These are phyloP conservation scores for Punctularia strigosozonata DNA, from an alignment of 768 basidiomycete species.

Conservation along the genomic window DNA sequence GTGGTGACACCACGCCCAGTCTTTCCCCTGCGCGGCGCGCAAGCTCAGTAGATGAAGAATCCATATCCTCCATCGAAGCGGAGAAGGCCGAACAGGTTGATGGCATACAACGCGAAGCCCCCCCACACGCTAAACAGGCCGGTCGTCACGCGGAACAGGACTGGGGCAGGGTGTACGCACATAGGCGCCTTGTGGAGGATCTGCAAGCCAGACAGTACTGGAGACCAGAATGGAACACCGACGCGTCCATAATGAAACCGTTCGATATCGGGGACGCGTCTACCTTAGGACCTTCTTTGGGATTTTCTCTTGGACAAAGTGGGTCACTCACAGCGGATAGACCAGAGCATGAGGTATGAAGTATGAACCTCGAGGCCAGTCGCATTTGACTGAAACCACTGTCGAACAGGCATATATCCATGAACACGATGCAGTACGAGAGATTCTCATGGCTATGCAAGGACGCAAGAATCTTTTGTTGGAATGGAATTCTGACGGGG, in stretches of 20 bases:
- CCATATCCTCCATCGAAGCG: neutral
- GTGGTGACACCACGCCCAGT: conserved; percentile 51
- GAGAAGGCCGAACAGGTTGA: neutral
- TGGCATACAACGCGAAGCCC: no score
- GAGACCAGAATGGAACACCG: conserved; percentile 54
- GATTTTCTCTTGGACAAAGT: no score
- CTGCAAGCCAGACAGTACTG: conserved; percentile 62
- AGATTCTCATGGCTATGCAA: conserved; percentile 66
- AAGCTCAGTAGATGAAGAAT: neutral
- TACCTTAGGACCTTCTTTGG: conserved; percentile 41
- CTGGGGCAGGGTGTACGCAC: conserved; percentile 17
- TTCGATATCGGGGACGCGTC: conserved; percentile 66
- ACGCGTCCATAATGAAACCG: conserved; percentile 25
- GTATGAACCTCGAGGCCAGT: no score
- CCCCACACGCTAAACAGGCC: no score
- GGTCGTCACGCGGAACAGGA: neutral
- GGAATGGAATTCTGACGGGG: conserved; percentile 13
- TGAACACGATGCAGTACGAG: conserved; percentile 68
- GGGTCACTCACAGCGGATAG: no score
- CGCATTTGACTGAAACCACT: no score
- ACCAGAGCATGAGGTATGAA: no score
- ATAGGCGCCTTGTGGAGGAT: conserved; percentile 48
- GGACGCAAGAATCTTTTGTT: conserved; percentile 55
- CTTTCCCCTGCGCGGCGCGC: conserved; percentile 41
- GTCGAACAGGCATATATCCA: conserved; percentile 47